Evolutionary conservation across 192 early-diverging fungal species (phyloP).

Genomic region (Kickxella alabastrina): DNA sequence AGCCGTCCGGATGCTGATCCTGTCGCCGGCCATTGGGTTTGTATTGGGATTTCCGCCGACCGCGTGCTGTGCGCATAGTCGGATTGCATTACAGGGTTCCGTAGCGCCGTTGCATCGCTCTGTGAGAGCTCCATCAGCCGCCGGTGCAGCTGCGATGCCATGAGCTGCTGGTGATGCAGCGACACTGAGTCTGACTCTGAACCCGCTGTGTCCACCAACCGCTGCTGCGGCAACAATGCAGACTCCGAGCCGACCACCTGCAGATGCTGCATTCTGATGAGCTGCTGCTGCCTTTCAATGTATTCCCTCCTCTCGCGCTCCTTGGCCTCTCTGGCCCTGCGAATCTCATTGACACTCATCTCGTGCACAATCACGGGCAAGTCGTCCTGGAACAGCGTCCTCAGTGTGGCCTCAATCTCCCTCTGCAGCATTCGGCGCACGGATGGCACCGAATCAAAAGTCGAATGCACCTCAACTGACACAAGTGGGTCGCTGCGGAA

Average conservation of each 20-base stretch:
- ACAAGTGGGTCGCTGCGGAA: slow-evolving; percentile 98
- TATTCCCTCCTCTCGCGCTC: slow-evolving; percentile 53
- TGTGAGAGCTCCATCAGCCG: slow-evolving; percentile 37
- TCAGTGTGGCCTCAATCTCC: slow-evolving; percentile 85
- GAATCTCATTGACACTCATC: slow-evolving; percentile 60
- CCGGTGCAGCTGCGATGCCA: slow-evolving; percentile 44
- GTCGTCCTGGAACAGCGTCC: slow-evolving; percentile 91
- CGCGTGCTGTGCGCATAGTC: slow-evolving; percentile 1
- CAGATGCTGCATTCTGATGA: slow-evolving; percentile 32
- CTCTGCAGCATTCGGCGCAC: slow-evolving; percentile 84
- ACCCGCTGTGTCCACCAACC: not conserved
- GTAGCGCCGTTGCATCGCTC: not conserved
- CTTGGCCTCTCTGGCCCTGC: slow-evolving; percentile 26
- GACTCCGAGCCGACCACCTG: slow-evolving; percentile 4
- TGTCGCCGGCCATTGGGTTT: not conserved
- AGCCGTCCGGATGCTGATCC: not conserved
- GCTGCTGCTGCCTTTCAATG: slow-evolving; percentile 57
- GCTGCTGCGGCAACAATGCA: not conserved
- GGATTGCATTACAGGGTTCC: not conserved
- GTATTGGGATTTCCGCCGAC: not conserved
- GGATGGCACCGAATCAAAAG: slow-evolving; percentile 89
- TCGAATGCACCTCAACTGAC: slow-evolving; percentile 89
- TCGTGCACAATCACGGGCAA: slow-evolving; percentile 91
- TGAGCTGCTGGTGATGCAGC: slow-evolving; percentile 17
- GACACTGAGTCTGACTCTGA: slow-evolving; percentile 13